Evolutionary conservation across 306 rosid genomes (phyloP).

Genomic region (Macrotyloma uniflorum): DNA sequence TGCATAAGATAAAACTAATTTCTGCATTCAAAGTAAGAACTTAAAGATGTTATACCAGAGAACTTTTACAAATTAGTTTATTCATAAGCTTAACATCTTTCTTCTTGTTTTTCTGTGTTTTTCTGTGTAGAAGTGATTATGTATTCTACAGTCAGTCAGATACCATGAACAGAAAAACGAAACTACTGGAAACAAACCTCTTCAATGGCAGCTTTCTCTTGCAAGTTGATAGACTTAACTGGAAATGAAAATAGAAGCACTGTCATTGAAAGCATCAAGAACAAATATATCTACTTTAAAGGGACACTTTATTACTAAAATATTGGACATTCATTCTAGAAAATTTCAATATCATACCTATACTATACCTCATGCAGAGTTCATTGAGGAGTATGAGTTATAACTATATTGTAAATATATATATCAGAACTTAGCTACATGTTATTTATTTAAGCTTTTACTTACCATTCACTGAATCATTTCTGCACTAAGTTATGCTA

Average conservation of each 20-base stretch:
- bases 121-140: no score
- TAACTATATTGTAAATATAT: background rate
- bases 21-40: no score
- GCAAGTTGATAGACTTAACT: constrained; percentile 38
- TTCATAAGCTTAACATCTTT: no score
- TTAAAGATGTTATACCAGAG: no score
- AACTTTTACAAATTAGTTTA: no score
- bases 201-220: constrained; percentile 1
- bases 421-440: no score
- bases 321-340: background rate
- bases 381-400: background rate
- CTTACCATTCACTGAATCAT: background rate
- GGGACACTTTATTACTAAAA: background rate
- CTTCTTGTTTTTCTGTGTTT: no score
- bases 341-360: background rate
- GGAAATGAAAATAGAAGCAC: background rate
- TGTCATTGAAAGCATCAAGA: no score
- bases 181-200: constrained; percentile 44
- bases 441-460: background rate
- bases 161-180: background rate
- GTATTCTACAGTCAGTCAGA: no score
- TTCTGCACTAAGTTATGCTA: background rate
- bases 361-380: background rate
- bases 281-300: background rate
- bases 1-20: no score